Conservation (phyloP, 2,329 filamentous ascomycete species). For the Cercospora citrullina region DNA sequence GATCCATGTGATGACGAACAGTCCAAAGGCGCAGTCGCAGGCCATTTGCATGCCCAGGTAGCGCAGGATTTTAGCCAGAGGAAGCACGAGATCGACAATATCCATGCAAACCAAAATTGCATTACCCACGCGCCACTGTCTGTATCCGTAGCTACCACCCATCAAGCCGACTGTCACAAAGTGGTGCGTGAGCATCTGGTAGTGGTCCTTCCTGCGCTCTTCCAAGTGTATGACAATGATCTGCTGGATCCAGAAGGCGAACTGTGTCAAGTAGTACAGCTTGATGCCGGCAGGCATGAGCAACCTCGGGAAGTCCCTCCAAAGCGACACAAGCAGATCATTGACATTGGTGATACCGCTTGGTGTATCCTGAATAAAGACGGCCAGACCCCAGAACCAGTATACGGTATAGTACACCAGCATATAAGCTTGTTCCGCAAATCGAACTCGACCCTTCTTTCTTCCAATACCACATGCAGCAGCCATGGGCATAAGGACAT, state of each 20-base stretch:
- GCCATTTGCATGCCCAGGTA: conserved; percentile 74
- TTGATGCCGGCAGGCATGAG: conserved; percentile 75
- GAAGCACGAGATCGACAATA: conserved; percentile 82
- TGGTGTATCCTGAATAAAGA: conserved; percentile 35
- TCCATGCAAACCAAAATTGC: conserved; percentile 92
- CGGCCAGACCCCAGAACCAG: conserved; percentile 80
- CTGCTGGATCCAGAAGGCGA: conserved; percentile 92
- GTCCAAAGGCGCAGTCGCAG: conserved; percentile 80
- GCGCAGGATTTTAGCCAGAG: conserved; percentile 85
- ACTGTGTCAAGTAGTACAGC: conserved; percentile 85
- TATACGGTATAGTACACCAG: conserved; percentile 78
- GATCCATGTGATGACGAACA: conserved; percentile 87
- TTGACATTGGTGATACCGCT: conserved; percentile 24
- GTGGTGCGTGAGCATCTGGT: conserved; percentile 95
- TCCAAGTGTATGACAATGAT: conserved; percentile 94
- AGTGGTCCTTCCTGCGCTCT: conserved; percentile 89
- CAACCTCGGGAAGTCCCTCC: conserved; percentile 80
- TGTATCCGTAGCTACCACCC: conserved; percentile 78
- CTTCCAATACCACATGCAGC: conserved; percentile 70
- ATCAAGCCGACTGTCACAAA: conserved; percentile 83
- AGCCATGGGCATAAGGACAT: conserved; percentile 77
- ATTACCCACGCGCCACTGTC: conserved; percentile 83
- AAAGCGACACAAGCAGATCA: conserved; percentile 54
- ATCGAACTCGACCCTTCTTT: conserved; percentile 72
- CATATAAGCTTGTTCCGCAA: conserved; percentile 94